Conservation (phyloP, 192 early-diverging fungal genomes). For the Podila epicladia region DNA sequence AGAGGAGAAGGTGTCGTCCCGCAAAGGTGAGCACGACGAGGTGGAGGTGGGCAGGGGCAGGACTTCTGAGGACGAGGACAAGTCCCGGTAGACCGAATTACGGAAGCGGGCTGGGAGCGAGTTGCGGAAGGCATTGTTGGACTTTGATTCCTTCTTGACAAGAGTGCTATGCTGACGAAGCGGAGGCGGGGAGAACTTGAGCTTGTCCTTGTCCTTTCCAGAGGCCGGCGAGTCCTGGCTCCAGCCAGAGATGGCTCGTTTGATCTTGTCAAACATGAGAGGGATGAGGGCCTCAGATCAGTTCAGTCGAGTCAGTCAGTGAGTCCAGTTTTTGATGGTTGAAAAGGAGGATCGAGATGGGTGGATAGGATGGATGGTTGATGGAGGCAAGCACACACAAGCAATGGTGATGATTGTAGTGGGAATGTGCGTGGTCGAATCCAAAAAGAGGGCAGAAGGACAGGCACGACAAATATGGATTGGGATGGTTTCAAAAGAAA, state of each 20-base stretch:
- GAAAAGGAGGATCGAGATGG: background rate
- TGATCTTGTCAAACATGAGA: slow-evolving; percentile 50
- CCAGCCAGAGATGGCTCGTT: slow-evolving; percentile 49
- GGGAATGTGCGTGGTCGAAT: too few relatives aligned
- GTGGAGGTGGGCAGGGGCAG: slow-evolving; percentile 23
- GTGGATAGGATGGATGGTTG: background rate
- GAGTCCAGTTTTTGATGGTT: background rate
- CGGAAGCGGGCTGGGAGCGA: slow-evolving; percentile 38
- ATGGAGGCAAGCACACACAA: background rate
- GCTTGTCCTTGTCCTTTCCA: slow-evolving; percentile 11
- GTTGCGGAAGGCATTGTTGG: slow-evolving; percentile 13
- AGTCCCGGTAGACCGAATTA: slow-evolving; percentile 13
- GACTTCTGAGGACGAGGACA: slow-evolving; percentile 23
- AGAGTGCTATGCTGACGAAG: slow-evolving; percentile 2
- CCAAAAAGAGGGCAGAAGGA: too few relatives aligned
- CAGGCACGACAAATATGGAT: too few relatives aligned
- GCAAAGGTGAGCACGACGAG: background rate
- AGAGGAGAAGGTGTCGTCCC: background rate
- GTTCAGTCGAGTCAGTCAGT: background rate
- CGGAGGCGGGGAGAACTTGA: background rate
- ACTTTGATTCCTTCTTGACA: background rate
- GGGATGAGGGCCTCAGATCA: background rate
- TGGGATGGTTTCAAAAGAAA: too few relatives aligned
- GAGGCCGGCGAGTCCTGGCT: slow-evolving; percentile 10
- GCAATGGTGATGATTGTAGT: too few relatives aligned